Base-by-base conservation (phyloP, 2,329 filamentous ascomycete species). In the Huntiella decipiens region DNA sequence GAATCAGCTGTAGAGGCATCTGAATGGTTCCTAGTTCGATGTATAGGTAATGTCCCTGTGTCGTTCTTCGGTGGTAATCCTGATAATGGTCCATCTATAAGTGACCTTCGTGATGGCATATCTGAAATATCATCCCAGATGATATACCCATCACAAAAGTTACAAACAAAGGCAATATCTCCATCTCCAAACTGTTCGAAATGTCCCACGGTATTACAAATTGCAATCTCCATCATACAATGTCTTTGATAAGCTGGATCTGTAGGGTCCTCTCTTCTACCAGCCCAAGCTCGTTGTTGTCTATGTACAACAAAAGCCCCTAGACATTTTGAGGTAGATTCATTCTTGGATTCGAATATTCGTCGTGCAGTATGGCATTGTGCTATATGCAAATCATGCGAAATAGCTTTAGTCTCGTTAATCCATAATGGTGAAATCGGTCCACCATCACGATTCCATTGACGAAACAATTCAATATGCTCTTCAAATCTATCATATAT, bases 71-170 rank as follows among this genome's bases (percentile, higher is more conserved):
- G n/a, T 15, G 16, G 17, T 22, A 22, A 3, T 12, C 40, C 40
- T n/a, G 38, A 15, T 15, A 33, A 16, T 15, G 43, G 40, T 2
- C 40, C 31, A 19, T 43, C 40, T 34, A 43, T 43, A 22, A 43
- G 13, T 16, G 16, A 28, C 31, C 40, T 33, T 46, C 61, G 57
- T 1, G 66, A 66, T 4, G 72, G 71, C 59, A 75, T 68, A 42
- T 58, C 60, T 51, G 66, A 62, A 31, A 76, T 53, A 54, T 77
- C 69, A 48, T 70, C 64, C 73, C 73, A 76, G 16, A 76, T 58
- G 17, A 76, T 59, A 54, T 71, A 70, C 2, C 73, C 73, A 54
- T 75, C 71, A 58, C 73, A 76, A 54, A 68, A 76, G 58, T 77
- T 71, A 59, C 73, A 77, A 5, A 73, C 62, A 53, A 75, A 76